Evolutionary conservation across 352 stramenopile species (phyloP).

Genomic region (Phytophthora citricola): DNA sequence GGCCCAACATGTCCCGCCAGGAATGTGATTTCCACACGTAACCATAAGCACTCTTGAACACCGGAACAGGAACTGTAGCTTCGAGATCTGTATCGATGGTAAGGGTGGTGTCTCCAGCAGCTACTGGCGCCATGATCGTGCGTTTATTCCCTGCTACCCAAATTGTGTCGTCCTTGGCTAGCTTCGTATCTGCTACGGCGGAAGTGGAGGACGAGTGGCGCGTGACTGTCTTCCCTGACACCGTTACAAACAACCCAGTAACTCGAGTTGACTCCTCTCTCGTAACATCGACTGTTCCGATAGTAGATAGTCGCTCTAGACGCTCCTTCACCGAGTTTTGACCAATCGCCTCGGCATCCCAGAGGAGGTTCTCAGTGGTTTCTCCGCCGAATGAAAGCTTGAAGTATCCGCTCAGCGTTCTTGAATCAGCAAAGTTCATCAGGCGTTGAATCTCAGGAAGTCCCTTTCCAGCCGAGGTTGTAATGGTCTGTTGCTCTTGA

Average conservation of each 20-base stretch:
- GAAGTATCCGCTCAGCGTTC: slow-evolving; percentile 70
- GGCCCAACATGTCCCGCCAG: slow-evolving; percentile 78
- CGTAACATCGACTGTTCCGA: slow-evolving; percentile 71
- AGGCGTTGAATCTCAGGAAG: slow-evolving; percentile 74
- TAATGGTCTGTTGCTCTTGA: slow-evolving; percentile 77
- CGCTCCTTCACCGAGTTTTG: slow-evolving; percentile 73
- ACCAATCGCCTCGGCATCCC: slow-evolving; percentile 63
- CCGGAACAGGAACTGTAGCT: slow-evolving; percentile 47
- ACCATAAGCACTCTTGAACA: slow-evolving; percentile 72
- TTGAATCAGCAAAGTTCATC: slow-evolving; percentile 61
- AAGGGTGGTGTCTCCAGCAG: slow-evolving; percentile 15
- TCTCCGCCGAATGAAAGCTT: slow-evolving; percentile 69
- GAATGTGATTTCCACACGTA: slow-evolving; percentile 85
- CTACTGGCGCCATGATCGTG: slow-evolving; percentile 30
- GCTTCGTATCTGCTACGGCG: slow-evolving; percentile 19
- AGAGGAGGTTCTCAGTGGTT: slow-evolving; percentile 69
- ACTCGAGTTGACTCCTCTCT: slow-evolving; percentile 52
- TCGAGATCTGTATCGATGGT: slow-evolving; percentile 28
- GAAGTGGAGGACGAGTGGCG: slow-evolving; percentile 35
- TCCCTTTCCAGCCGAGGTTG: slow-evolving; percentile 70
- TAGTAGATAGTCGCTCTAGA: slow-evolving; percentile 66
- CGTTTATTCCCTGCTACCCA: slow-evolving; percentile 62
- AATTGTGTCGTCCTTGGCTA: slow-evolving; percentile 45
- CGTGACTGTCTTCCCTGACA: slow-evolving; percentile 36
- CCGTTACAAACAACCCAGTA: slow-evolving; percentile 54